Base-by-base conservation (phyloP, 2,329 filamentous ascomycete species). In the Mariannaea sp. region DNA sequence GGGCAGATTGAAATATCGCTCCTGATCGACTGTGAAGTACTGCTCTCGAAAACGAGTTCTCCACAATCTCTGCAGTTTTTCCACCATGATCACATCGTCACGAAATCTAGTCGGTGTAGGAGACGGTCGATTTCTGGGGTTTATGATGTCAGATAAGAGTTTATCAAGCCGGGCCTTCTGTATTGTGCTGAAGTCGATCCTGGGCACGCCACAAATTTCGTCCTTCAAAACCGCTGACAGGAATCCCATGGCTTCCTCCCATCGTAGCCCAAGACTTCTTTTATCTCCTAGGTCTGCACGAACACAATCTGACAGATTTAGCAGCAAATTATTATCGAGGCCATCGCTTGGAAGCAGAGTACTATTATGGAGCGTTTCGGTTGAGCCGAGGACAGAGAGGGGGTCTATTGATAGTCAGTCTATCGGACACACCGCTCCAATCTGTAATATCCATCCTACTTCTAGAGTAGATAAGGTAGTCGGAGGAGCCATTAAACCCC, bases 21-120 rank as follows among this genome's bases (percentile, higher is more conserved):
- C 65, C 42, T 79, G 70, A 49, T 81, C 78, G 20, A 81, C 71
- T 54, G 72, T 70, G 54, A 76, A 74, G 49, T 76, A 80, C 6
- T 69, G 61, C n/a, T 75, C 73, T 32, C 70, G 68, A 58, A 80
- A 80, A 4, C 78, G 70, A 7, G 65, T 60, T 40, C 72, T 65
- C 79, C 78, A 81, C 30, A 65, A 56, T n/a, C 69, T 68, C 53
- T 75, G 71, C 40, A 81, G 59, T 30, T 61, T 66, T 51, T 74
- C 71, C 10, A 72, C 77, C 29, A 72, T 64, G 6, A 66, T 58
- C 16, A 70, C 61, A 52, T 76, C 70, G 19, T 68, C 64, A 14
- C 68, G 65, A 51, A 72, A 70, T 46, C 68, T 65, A 4, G 61
- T 62, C 9, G 68, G 61, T 12, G 66, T 56, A 7, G 66, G 66